Evolutionary conservation across 2,329 filamentous ascomycete genomes (phyloP), one percentile per base, ranked within the genome.

Genomic region (Hysterium pulicare): DNA sequence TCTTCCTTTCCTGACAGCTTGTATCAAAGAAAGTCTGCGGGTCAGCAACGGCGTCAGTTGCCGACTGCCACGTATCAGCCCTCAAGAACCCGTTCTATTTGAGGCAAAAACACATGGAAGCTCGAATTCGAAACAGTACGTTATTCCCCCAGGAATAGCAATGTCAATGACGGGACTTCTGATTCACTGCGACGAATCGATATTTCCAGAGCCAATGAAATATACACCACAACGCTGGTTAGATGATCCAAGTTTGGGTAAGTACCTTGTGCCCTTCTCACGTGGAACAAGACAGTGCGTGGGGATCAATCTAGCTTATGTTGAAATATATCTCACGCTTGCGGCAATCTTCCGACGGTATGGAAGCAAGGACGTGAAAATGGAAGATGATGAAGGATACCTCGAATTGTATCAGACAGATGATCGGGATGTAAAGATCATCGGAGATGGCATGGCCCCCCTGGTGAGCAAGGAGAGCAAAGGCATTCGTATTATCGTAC

Each of bases 231-330:
- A 31, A 16, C 28, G 28, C 28, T 31, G 28, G 28, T n/a, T 31
- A 5, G 28, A 31, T n/a, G 16, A 31, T 8, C 28, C 28, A 8
- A 31, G 28, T 11, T 9, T 31, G 28, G 28, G 16, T 8, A 11
- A 16, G 13, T 31, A 31, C 8, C 28, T 31, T 16, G 28, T 31
- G 5, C 16, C 28, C 5, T 31, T 31, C 28, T n/a, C 13, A 11
- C 13, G 16, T 5, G 28, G 28, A 16, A 31, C 28, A 16, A 31
- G 28, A 31, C 13, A 11, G 28, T 31, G 28, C 8, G 28, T 8
- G 13, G 28, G 28, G 16, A 66, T 71, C 40, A 65, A 70, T 44
- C 35, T 62, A 17, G 59, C 50, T 4, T 53, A 55, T 40, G 55
- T 53, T 3, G 59, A 62, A 44, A 20, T 61, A 19, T 55, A 54